These are phyloP conservation scores for Claviceps quebecensis DNA, from an alignment of 2,329 filamentous ascomycete genomes.

Conservation along the genomic window DNA sequence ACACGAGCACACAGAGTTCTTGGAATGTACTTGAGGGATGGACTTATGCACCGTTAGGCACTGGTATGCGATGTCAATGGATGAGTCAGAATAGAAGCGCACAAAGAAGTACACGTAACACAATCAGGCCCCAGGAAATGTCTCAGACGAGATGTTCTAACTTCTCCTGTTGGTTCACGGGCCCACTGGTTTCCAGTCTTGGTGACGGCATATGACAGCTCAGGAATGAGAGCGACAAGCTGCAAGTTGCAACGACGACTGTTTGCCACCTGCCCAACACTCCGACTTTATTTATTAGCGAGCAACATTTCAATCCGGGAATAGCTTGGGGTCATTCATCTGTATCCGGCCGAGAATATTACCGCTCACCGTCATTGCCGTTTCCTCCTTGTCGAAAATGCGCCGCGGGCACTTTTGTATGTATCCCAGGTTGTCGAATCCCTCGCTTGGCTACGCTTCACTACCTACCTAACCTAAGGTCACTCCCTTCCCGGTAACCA, in stretches of 20 bases:
- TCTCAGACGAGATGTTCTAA: background rate
- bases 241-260: background rate
- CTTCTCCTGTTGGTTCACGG: no score
- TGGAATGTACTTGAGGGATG: no score
- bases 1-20: no score
- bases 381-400: background rate
- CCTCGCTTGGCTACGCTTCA: background rate
- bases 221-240: background rate
- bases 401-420: background rate
- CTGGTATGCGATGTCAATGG: no score
- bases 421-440: background rate
- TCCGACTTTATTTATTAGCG: background rate
- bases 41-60: no score
- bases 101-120: no score
- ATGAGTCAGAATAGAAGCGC: no score
- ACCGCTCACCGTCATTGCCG: background rate
- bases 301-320: background rate
- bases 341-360: background rate
- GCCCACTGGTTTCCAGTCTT: no score
- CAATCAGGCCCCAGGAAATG: no score
- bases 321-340: background rate
- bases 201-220: no score
- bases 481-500: background rate
- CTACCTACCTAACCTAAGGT: background rate
- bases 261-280: constrained; percentile 5